Base-by-base conservation (phyloP, 192 early-diverging fungal genomes). In the Entrophospora sp. region DNA sequence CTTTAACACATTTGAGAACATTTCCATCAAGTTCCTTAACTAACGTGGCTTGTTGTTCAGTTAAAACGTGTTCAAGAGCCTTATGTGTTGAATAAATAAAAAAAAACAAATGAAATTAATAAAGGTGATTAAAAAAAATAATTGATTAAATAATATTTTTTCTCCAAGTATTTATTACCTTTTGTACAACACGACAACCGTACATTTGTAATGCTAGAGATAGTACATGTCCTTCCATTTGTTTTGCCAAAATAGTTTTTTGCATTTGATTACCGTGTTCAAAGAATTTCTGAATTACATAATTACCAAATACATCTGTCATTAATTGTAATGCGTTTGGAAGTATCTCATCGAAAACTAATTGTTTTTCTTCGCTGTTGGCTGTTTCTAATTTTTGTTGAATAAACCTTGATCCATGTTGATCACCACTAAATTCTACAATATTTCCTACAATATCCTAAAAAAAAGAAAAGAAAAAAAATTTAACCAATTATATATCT, bases 221-320 rank as follows among this genome's bases (percentile, higher is more conserved):
- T 51, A 97, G 66, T 3, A 99, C 92, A 72, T 99, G 94, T 22
- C 91, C 90, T 66, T 96, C 90, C 95, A 99, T 99, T 72, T 93
- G 89, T 68, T 88, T 85, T 4, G 95, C 92, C 60, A 99, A 81
- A 28, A 91, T 78, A 28, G 91, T 85, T 82, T 96, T 97, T 69
- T 99, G 96, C 64, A 83, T 79, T 74, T 87, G 90, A 69, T 89
- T 92, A 61, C 93, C 96, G 71, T 99, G 93, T 78, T 99, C 96
- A 81, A 99, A 99, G 75, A 99, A 95, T 78, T 97, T 99, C 80
- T 99, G 96, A 53, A 99, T 90, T 53, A 99, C 96, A 70, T 99
- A 99, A 83, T 99, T 99, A 43, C 96, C 96, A 89, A 99, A 99
- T 0, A 99, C 96, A 67, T 99, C 96, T 5, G 93, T 96, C 94